Percentiles rank a stretch among this genome's conserved stretches.
Evolutionary conservation across 1,284 basidiomycete genomes (phyloP).

Genomic region (Meira miltonrushii): DNA sequence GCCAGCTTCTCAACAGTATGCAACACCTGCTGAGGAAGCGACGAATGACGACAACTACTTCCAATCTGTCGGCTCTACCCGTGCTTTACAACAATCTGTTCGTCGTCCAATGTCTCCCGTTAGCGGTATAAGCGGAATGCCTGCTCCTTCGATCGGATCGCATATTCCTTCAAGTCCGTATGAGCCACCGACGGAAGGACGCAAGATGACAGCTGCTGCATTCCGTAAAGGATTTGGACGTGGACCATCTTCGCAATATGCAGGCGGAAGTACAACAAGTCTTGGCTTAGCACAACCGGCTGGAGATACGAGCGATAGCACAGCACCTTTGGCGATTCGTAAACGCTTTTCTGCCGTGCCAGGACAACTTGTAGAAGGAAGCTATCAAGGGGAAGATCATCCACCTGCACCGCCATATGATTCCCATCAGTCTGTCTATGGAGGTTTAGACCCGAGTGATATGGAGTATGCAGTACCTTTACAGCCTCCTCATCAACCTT

Average conservation of each 20-base stretch:
- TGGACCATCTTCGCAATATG: conserved; percentile 22
- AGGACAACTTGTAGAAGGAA: neutral
- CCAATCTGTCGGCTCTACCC: conserved; percentile 35
- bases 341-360: conserved; percentile 4
- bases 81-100: conserved; percentile 37
- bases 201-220: conserved; percentile 44
- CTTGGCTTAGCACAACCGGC: neutral
- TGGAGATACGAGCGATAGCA: neutral
- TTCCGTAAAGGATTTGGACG: conserved; percentile 41
- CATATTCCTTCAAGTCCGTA: conserved; percentile 11
- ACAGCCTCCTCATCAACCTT: neutral
- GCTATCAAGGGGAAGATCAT: neutral
- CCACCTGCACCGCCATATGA: conserved; percentile 8
- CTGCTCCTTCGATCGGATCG: neutral
- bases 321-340: conserved; percentile 12
- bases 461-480: neutral
- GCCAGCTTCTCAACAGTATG: conserved; percentile 15
- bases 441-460: conserved; percentile 1
- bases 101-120: conserved; percentile 24
- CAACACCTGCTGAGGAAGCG: conserved; percentile 6
- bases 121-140: neutral
- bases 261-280: neutral
- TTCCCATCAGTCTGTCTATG: neutral
- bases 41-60: conserved; percentile 33
- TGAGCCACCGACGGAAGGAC: conserved; percentile 20